These are phyloP conservation scores for Hortiboletus rubellus DNA, from an alignment of 1,284 basidiomycete genomes.

Conservation along the genomic window DNA sequence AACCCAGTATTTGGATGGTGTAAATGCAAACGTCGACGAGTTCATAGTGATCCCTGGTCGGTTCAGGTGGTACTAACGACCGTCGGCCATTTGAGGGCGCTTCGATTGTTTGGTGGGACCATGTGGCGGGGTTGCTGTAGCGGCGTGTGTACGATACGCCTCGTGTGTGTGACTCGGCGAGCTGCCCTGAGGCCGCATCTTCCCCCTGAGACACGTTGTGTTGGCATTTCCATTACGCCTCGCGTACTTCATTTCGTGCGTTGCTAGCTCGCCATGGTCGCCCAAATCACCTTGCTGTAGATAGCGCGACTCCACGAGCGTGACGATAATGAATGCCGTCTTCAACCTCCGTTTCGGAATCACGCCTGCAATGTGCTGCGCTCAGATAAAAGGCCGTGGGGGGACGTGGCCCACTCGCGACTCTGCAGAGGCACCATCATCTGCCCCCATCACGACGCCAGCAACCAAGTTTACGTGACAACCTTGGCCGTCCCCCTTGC, in stretches of 20 bases:
- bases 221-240: slow-evolving; percentile 16
- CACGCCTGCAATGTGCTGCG: not conserved
- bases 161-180: slow-evolving; percentile 24
- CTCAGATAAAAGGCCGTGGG: slow-evolving; percentile 24
- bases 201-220: slow-evolving; percentile 23
- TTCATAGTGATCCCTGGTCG: slow-evolving; percentile 26
- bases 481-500: not conserved
- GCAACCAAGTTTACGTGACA: slow-evolving; percentile 14
- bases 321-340: slow-evolving; percentile 14
- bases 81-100: slow-evolving; percentile 28
- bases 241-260: slow-evolving; percentile 26
- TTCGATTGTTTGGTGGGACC: slow-evolving; percentile 27
- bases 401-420: not conserved
- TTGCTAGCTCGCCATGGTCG: not conserved
- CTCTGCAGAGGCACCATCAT: not conserved
- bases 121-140: slow-evolving; percentile 28
- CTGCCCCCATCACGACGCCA: slow-evolving; percentile 3
- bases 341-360: not conserved
- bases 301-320: not conserved
- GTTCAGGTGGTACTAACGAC: slow-evolving; percentile 17
- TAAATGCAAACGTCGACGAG: slow-evolving; percentile 29
- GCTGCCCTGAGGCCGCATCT: slow-evolving; percentile 6
- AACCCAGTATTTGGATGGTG: slow-evolving; percentile 31
- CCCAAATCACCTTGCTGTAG: slow-evolving; percentile 16
- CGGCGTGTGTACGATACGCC: slow-evolving; percentile 24